Conservation (phyloP, 495 filamentous ascomycete genomes). For the Aspergillus nanangensis region DNA sequence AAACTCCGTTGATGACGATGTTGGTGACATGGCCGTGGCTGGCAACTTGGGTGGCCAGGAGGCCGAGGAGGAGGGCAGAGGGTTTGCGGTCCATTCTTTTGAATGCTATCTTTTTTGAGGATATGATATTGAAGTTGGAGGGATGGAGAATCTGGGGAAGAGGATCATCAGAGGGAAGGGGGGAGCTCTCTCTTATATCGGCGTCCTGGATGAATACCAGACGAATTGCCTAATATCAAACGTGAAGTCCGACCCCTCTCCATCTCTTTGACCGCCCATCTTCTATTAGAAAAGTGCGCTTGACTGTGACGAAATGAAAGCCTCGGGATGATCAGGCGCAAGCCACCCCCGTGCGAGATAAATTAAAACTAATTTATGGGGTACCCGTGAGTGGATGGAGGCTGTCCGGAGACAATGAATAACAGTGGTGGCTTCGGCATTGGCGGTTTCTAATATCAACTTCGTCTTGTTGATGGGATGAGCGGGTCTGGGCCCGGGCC, state of each 20-base stretch:
- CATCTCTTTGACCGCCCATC: no score
- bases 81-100: neutral
- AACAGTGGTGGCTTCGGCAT: neutral
- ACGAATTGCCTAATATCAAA: no score
- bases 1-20: conserved; percentile 44
- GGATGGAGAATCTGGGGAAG: neutral
- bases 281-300: no score
- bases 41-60: conserved; percentile 28
- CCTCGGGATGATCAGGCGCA: neutral
- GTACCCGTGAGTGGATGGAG: neutral
- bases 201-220: neutral
- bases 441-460: neutral
- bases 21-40: conserved; percentile 48
- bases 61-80: neutral
- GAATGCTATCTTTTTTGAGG: neutral
- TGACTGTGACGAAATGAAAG: neutral
- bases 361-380: neutral
- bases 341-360: neutral
- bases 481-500: neutral
- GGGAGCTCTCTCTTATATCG: neutral
- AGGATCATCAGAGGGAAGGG: neutral
- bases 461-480: neutral
- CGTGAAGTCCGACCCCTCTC: no score
- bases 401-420: neutral
- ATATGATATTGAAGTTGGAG: neutral